Conservation (phyloP, 768 basidiomycete genomes). For the Boletus reticuloceps region DNA sequence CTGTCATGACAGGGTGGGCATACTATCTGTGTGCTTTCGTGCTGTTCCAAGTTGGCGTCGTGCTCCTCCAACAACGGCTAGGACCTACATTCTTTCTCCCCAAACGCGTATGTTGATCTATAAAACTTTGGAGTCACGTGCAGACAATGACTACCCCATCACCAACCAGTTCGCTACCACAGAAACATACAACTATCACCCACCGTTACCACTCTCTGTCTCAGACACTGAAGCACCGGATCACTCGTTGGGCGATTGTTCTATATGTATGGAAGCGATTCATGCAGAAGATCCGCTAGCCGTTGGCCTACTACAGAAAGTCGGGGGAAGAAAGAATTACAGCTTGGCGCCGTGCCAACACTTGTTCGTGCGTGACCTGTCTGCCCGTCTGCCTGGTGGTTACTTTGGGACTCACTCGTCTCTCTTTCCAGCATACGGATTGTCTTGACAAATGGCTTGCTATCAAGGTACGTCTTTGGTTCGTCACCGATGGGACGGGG, state of each 20-base stretch:
- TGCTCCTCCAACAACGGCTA: constrained; percentile 71
- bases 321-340: constrained; percentile 57
- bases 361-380: constrained; percentile 61
- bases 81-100: constrained; percentile 87
- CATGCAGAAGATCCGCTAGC: constrained; percentile 43
- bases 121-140: neutral
- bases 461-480: constrained; percentile 51
- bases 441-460: constrained; percentile 86
- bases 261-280: constrained; percentile 93
- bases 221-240: constrained; percentile 75
- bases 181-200: constrained; percentile 84
- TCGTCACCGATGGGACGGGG: neutral
- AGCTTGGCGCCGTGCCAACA: constrained; percentile 89
- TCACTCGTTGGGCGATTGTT: constrained; percentile 79
- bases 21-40: constrained; percentile 60
- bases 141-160: neutral
- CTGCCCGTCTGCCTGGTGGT: too few relatives aligned
- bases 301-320: constrained; percentile 37
- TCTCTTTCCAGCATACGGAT: constrained; percentile 63
- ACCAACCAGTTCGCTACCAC: constrained; percentile 57
- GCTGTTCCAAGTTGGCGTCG: constrained; percentile 54
- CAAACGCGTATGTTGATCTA: constrained; percentile 44
- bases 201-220: constrained; percentile 53
- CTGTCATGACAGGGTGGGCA: constrained; percentile 53
- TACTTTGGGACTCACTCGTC: neutral